phyloP scores from a whole-genome alignment of 75 land plant species.

The Isoetes taiwanensis region DNA sequence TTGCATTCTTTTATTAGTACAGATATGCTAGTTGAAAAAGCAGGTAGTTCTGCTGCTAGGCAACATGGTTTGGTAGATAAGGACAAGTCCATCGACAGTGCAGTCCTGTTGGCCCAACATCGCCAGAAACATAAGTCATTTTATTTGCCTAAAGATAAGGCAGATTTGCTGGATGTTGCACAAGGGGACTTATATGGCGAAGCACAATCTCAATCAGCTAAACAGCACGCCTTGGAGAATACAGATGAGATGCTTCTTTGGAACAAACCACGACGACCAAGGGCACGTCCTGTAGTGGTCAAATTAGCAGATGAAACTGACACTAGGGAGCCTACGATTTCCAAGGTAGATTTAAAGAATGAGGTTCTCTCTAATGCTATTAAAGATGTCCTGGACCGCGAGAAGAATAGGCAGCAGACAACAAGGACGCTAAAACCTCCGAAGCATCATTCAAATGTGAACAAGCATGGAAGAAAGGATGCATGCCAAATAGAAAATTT shows the following conservation, averaged over 20 bases:
- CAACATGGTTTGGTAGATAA: not conserved
- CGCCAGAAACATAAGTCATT: slow-evolving; percentile 70
- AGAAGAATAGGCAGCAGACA: slow-evolving; percentile 16
- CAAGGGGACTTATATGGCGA: not conserved
- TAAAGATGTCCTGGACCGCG: slow-evolving; percentile 42
- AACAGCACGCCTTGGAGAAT: slow-evolving; percentile 26
- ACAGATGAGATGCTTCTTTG: slow-evolving; percentile 38
- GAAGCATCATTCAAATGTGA: slow-evolving; percentile 12
- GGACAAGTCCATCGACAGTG: no score
- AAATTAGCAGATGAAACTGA: slow-evolving; percentile 64
- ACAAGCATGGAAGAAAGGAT: slow-evolving; percentile 9
- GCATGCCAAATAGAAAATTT: slow-evolving; percentile 7
- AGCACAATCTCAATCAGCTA: not conserved
- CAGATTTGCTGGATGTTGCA: slow-evolving; percentile 34
- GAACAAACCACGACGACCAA: slow-evolving; percentile 34
- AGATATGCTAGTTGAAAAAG: not conserved
- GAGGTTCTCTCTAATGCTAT: slow-evolving; percentile 56
- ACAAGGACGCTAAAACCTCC: not conserved
- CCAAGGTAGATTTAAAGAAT: slow-evolving; percentile 31
- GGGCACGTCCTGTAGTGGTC: slow-evolving; percentile 65
- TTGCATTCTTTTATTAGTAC: not conserved
- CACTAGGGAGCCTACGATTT: not conserved
- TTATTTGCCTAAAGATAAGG: slow-evolving; percentile 60
- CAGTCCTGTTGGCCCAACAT: slow-evolving; percentile 63
- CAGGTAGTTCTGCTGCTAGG: not conserved